A percentile compares a stretch with the other conserved stretches of the same genome.
Conservation (phyloP, 257 asterid species). For the Petrea volubilis region DNA sequence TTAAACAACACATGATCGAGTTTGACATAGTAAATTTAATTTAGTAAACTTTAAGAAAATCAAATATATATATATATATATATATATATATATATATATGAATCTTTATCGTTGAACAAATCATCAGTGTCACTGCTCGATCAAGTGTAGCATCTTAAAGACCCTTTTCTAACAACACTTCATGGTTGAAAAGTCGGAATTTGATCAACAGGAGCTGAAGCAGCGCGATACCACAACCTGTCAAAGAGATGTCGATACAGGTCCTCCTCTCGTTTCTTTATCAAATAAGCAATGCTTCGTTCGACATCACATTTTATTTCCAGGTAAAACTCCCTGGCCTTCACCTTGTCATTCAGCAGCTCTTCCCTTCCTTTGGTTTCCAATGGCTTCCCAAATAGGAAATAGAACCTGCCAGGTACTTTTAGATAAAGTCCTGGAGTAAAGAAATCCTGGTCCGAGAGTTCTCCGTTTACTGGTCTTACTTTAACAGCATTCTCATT, state of each 20-base stretch:
- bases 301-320: constrained; percentile 32
- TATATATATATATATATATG: no score
- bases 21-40: no score
- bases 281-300: constrained; percentile 31
- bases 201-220: constrained; percentile 25
- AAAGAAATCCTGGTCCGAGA: constrained; percentile 27
- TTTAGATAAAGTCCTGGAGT: constrained; percentile 30
- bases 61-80: no score
- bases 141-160: no score
- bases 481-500: background rate
- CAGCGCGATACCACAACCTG: constrained; percentile 25
- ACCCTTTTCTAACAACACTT: no score
- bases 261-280: constrained; percentile 40
- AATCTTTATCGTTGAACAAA: no score
- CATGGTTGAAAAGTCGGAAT: constrained; percentile 43
- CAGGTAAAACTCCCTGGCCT: constrained; percentile 27
- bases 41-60: no score
- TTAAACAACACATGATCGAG: no score
- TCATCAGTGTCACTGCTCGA: no score
- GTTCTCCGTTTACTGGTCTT: constrained; percentile 26
- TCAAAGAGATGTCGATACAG: constrained; percentile 25
- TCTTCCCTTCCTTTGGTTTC: constrained; percentile 38
- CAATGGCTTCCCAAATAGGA: constrained; percentile 40
- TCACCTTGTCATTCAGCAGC: constrained; percentile 19
- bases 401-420: constrained; percentile 41